These are phyloP conservation scores for Brassica hybrid DNA, from an alignment of 441 rosid species.

Conservation along the genomic window DNA sequence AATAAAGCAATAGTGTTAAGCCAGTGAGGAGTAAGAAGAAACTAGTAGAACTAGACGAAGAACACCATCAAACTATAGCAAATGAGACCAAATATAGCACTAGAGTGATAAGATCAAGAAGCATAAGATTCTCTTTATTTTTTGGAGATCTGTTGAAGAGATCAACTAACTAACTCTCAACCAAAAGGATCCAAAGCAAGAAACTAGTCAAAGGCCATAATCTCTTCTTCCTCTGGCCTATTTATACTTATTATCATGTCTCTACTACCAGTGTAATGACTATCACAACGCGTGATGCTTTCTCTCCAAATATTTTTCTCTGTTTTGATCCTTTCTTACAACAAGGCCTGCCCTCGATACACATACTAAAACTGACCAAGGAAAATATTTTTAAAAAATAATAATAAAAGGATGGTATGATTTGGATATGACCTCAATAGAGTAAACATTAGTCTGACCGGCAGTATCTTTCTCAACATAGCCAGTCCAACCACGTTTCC, in stretches of 20 bases:
- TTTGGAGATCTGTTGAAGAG: conserved; percentile 18
- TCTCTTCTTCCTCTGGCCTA: neutral
- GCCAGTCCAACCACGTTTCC: conserved; percentile 78
- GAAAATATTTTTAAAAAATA: neutral
- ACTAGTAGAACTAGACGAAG: too few species aligned
- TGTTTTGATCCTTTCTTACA: too few species aligned
- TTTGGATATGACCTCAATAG: conserved; percentile 70
- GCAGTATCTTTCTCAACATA: conserved; percentile 97
- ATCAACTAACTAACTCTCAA: neutral
- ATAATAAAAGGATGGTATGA: neutral
- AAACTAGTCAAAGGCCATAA: neutral
- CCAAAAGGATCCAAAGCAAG: conserved; percentile 12
- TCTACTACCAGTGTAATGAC: too few species aligned
- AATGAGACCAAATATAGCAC: neutral
- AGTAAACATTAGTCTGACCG: conserved; percentile 92
- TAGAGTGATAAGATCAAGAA: conserved; percentile 11
- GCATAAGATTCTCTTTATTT: neutral
- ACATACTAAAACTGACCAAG: too few species aligned
- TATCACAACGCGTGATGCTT: too few species aligned
- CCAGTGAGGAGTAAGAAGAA: too few species aligned
- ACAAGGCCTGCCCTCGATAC: too few species aligned
- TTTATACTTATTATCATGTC: too few species aligned
- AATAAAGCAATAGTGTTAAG: too few species aligned
- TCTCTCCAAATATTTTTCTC: too few species aligned
- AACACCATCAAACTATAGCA: neutral